Conservation (phyloP, 108 stramenopile genomes). For the Mayamaea pseudoterrestris region DNA sequence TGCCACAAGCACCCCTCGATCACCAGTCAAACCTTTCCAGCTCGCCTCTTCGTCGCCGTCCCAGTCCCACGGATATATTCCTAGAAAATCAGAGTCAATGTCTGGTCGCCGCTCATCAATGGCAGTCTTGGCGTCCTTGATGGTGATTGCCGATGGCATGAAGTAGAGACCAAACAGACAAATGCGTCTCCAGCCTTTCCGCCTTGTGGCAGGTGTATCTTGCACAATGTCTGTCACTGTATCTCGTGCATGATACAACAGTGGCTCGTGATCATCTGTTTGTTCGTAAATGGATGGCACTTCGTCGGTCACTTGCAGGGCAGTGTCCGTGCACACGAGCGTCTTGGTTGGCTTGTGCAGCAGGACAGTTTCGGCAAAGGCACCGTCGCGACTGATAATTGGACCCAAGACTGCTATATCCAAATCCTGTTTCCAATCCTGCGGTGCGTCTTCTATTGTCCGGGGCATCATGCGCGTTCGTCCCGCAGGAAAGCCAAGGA, state of each 20-base stretch:
- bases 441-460: conserved; percentile 41
- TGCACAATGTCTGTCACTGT: conserved; percentile 67
- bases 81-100: conserved; percentile 71
- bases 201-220: conserved; percentile 61
- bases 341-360: conserved; percentile 77
- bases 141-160: conserved; percentile 64
- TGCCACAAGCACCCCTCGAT: conserved; percentile 53
- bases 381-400: conserved; percentile 79
- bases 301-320: conserved; percentile 75
- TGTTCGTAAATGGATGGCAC: conserved; percentile 67
- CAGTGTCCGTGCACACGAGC: conserved; percentile 82
- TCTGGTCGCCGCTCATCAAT: conserved; percentile 63
- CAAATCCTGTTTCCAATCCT: conserved; percentile 61
- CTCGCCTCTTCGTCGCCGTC: conserved; percentile 59
- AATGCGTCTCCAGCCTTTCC: conserved; percentile 82
- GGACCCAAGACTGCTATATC: conserved; percentile 73
- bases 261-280: conserved; percentile 74
- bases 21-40: conserved; percentile 78
- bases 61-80: conserved; percentile 85
- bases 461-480: conserved; percentile 45
- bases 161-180: conserved; percentile 86
- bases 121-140: conserved; percentile 63
- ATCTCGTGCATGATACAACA: conserved; percentile 87
- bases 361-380: conserved; percentile 89
- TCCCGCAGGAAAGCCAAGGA: conserved; percentile 69